phyloP scores from a whole-genome alignment of 2,329 filamentous ascomycete genomes.

The Cladosporium sp. region DNA sequence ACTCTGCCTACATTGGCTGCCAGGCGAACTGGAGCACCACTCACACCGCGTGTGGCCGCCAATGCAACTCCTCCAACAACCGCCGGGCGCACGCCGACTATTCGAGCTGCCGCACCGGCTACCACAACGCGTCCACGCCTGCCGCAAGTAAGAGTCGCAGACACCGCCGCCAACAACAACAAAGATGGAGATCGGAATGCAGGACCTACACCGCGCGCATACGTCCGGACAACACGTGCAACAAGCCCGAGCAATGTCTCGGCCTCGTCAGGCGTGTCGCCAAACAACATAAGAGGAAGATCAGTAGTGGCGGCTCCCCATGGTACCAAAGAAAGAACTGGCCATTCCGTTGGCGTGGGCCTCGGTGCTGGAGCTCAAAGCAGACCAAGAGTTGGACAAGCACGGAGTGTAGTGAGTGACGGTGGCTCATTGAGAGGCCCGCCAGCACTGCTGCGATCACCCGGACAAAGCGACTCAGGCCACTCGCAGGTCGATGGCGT shows the following conservation, averaged over 20 bases:
- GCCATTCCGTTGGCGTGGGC: conserved; percentile 23
- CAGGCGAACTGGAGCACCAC: conserved; percentile 57
- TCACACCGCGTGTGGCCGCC: conserved; percentile 57
- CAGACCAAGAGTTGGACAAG: conserved; percentile 23
- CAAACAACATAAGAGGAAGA: conserved; percentile 9
- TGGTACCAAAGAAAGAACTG: conserved; percentile 22
- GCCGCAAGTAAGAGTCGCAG: conserved; percentile 14
- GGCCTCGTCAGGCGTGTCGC: not conserved
- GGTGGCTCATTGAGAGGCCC: conserved; percentile 27
- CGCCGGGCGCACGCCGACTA: conserved; percentile 33
- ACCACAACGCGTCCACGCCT: conserved; percentile 5
- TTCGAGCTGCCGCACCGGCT: conserved; percentile 24
- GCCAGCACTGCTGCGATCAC: conserved; percentile 39
- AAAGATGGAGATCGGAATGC: conserved; percentile 17
- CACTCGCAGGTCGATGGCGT: conserved; percentile 27
- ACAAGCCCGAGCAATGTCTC: not conserved
- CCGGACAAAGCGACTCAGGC: conserved; percentile 34
- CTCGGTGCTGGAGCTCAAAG: conserved; percentile 13
- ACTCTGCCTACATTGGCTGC: conserved; percentile 69
- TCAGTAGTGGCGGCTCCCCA: conserved; percentile 18
- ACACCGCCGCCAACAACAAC: not conserved
- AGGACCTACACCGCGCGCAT: conserved; percentile 1
- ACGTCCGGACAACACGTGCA: not conserved
- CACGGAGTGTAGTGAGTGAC: conserved; percentile 42
- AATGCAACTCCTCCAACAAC: conserved; percentile 29